Percentiles rank a stretch among this genome's conserved stretches.
Conservation (phyloP, 2,329 filamentous ascomycete genomes). For the Fusarium albosuccineum region DNA sequence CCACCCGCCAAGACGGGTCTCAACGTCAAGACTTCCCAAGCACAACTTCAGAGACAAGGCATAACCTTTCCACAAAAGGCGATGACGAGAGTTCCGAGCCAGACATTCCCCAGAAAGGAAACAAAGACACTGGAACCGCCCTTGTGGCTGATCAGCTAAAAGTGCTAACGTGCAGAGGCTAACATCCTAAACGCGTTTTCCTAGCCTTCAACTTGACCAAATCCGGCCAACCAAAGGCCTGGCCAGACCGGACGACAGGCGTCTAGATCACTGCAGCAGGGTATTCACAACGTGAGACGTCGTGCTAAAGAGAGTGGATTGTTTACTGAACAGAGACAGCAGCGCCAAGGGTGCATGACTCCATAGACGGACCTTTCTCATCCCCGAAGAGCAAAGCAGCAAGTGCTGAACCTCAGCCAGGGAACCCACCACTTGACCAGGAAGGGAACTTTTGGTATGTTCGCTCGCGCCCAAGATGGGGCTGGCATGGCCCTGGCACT, state of each 20-base stretch:
- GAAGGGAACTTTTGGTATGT: constrained; percentile 8
- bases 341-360: background rate
- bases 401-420: constrained; percentile 17
- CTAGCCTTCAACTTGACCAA: constrained; percentile 29
- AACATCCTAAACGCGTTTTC: constrained; percentile 12
- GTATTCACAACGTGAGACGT: constrained; percentile 3
- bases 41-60: constrained; percentile 1
- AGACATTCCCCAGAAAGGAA: constrained; percentile 10
- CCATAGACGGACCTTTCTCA: background rate
- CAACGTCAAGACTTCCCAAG: background rate
- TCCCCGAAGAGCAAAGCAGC: constrained; percentile 11
- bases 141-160: constrained; percentile 18
- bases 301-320: background rate
- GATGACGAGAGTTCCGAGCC: constrained; percentile 1
- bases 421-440: background rate
- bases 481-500: constrained; percentile 11
- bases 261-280: constrained; percentile 20
- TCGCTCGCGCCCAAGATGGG: constrained; percentile 1
- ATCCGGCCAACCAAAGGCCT: constrained; percentile 31
- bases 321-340: background rate
- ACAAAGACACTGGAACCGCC: background rate
- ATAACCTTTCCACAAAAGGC: background rate
- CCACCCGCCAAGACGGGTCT: constrained; percentile 1
- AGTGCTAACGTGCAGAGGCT: constrained; percentile 10
- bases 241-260: constrained; percentile 27